phyloP scores from a whole-genome alignment of 768 basidiomycete species.

The Termitomyces sp. region DNA sequence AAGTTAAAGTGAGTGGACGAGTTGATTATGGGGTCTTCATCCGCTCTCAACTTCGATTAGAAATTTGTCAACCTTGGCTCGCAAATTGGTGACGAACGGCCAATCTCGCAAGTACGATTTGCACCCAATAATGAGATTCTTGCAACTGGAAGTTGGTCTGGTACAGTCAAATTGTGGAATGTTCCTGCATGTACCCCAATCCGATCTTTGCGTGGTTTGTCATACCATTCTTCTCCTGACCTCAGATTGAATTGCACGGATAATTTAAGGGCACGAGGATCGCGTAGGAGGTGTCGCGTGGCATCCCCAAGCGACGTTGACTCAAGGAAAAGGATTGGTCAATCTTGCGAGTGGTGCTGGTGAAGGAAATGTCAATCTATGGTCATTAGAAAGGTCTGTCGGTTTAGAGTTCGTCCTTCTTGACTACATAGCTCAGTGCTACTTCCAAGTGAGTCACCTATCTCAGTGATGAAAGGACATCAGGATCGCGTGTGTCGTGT shows the following conservation, averaged over 20 bases:
- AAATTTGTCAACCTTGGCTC: constrained; percentile 92
- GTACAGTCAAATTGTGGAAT: constrained; percentile 92
- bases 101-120: constrained; percentile 91
- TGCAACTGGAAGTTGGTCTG: constrained; percentile 95
- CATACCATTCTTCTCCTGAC: not conserved
- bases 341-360: constrained; percentile 92
- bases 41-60: constrained; percentile 29
- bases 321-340: constrained; percentile 55
- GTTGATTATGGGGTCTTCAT: not conserved
- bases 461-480: constrained; percentile 87
- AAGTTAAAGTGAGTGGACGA: constrained; percentile 69
- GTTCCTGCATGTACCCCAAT: constrained; percentile 85
- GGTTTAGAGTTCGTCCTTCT: not conserved
- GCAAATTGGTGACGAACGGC: constrained; percentile 96
- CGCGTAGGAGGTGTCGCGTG: constrained; percentile 95
- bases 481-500: constrained; percentile 88
- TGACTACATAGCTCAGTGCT: not conserved
- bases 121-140: constrained; percentile 86
- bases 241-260: constrained; percentile 1
- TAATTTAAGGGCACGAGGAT: constrained; percentile 70
- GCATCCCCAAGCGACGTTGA: constrained; percentile 90
- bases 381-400: constrained; percentile 78
- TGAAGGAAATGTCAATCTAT: constrained; percentile 80
- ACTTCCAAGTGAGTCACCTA: constrained; percentile 64
- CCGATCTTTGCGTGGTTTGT: constrained; percentile 63